Evolutionary conservation across 2,329 filamentous ascomycete species (phyloP).

Genomic region (Rhynchosporium secalis): DNA sequence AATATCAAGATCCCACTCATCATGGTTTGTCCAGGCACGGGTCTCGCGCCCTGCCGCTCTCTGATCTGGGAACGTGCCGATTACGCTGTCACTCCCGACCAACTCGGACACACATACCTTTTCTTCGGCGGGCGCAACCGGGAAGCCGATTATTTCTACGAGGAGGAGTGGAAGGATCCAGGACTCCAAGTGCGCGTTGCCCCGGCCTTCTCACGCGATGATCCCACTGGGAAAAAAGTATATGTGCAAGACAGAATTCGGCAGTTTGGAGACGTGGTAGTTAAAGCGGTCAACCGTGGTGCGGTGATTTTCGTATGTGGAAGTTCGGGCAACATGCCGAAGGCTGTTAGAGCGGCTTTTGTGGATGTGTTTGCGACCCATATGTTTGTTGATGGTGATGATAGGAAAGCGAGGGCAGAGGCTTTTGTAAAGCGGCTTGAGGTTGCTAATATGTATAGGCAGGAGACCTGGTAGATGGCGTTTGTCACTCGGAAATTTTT

Average conservation of each 20-base stretch:
- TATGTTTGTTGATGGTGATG: slow-evolving; percentile 34
- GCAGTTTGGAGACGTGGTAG: slow-evolving; percentile 40
- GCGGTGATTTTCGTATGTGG: slow-evolving; percentile 61
- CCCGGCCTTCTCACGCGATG: slow-evolving; percentile 71
- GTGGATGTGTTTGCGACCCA: slow-evolving; percentile 53
- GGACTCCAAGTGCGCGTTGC: slow-evolving; percentile 52
- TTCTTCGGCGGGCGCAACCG: slow-evolving; percentile 84
- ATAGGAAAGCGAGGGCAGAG: slow-evolving; percentile 51
- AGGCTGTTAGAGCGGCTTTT: slow-evolving; percentile 65
- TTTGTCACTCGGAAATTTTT: too few species aligned
- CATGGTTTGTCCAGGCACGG: slow-evolving; percentile 82
- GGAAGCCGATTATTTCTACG: slow-evolving; percentile 77
- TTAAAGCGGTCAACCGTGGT: slow-evolving; percentile 49
- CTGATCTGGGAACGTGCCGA: slow-evolving; percentile 70
- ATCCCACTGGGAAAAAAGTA: slow-evolving; percentile 52
- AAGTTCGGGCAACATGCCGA: slow-evolving; percentile 67
- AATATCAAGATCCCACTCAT: slow-evolving; percentile 56
- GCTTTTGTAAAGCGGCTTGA: slow-evolving; percentile 57
- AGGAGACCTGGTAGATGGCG: slow-evolving; percentile 64
- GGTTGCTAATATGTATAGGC: slow-evolving; percentile 61
- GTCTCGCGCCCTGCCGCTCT: slow-evolving; percentile 79
- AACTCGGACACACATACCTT: slow-evolving; percentile 50
- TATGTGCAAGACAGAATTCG: slow-evolving; percentile 59
- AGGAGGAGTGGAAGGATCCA: slow-evolving; percentile 65
- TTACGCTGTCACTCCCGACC: slow-evolving; percentile 33